These are phyloP conservation scores for Erodium moschatum DNA, from an alignment of 441 rosid species.

Conservation along the genomic window DNA sequence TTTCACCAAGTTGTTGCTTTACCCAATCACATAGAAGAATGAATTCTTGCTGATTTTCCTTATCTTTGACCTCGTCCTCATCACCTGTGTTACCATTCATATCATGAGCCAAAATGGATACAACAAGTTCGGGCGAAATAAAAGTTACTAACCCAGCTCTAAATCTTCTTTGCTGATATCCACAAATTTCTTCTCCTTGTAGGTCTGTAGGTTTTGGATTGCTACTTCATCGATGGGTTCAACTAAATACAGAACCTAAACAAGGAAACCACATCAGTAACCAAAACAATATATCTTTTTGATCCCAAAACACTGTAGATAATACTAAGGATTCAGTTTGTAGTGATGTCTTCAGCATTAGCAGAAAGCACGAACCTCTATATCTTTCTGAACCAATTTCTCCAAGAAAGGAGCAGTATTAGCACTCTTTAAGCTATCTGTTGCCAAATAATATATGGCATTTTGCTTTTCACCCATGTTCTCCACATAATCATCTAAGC, in stretches of 20 bases:
- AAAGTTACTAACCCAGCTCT: constrained; percentile 57
- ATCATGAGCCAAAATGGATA: constrained; percentile 7
- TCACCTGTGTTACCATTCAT: constrained; percentile 41
- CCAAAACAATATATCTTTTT: too few species aligned
- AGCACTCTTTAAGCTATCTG: constrained; percentile 87
- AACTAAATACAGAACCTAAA: constrained; percentile 71
- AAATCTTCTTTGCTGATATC: constrained; percentile 97
- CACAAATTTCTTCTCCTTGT: constrained; percentile 92
- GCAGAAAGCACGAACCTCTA: constrained; percentile 41
- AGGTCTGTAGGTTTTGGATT: constrained; percentile 86
- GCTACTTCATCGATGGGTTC: constrained; percentile 98
- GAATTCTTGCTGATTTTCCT: constrained; percentile 67
- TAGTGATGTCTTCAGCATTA: background rate
- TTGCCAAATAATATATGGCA: constrained; percentile 80
- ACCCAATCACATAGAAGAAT: constrained; percentile 85
- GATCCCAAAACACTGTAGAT: too few species aligned
- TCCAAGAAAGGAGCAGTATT: constrained; percentile 90
- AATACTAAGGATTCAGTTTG: too few species aligned
- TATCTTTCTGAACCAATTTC: constrained; percentile 74
- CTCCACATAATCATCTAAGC: constrained; percentile 80
- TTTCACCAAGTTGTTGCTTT: constrained; percentile 90
- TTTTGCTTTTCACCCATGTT: constrained; percentile 94
- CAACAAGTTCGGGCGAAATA: background rate
- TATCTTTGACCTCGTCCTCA: constrained; percentile 83
- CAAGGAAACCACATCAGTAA: background rate